Conservation (phyloP, 805 yeast genomes). For the Danielia reshetovae region DNA sequence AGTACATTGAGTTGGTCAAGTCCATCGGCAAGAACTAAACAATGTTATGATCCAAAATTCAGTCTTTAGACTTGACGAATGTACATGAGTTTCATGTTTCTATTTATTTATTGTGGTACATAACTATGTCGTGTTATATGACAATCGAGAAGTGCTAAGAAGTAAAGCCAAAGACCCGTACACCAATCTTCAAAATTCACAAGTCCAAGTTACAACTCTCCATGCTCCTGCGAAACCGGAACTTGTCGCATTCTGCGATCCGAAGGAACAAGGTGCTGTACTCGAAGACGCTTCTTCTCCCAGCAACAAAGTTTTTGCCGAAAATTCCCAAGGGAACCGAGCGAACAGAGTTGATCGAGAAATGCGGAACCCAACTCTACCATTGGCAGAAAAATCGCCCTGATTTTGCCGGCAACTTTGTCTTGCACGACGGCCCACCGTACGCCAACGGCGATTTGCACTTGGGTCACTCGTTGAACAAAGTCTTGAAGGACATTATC, state of each 20-base stretch:
- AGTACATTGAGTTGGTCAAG: slow-evolving; percentile 22
- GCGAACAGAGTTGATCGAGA: slow-evolving; percentile 39
- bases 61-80: not conserved
- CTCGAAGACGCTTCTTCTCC: slow-evolving; percentile 57
- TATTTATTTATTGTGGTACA: slow-evolving; percentile 12
- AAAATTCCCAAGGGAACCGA: slow-evolving; percentile 49
- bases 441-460: slow-evolving; percentile 96
- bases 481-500: slow-evolving; percentile 82
- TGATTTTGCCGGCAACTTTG: slow-evolving; percentile 38
- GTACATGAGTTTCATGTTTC: not conserved
- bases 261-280: too few species aligned
- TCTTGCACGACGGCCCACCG: slow-evolving; percentile 96
- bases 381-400: slow-evolving; percentile 45
- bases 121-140: not conserved
- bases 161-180: not conserved
- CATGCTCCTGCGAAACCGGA: slow-evolving; percentile 3
- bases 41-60: slow-evolving; percentile 1
- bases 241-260: slow-evolving; percentile 3
- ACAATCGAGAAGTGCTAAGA: too few species aligned
- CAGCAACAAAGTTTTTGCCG: slow-evolving; percentile 54
- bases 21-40: slow-evolving; percentile 17
- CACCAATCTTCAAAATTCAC: not conserved
- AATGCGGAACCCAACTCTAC: slow-evolving; percentile 59
- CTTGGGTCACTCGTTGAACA: slow-evolving; percentile 88
- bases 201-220: not conserved